Evolutionary conservation across 768 basidiomycete species (phyloP).

Genomic region (Hortiboletus campestris): DNA sequence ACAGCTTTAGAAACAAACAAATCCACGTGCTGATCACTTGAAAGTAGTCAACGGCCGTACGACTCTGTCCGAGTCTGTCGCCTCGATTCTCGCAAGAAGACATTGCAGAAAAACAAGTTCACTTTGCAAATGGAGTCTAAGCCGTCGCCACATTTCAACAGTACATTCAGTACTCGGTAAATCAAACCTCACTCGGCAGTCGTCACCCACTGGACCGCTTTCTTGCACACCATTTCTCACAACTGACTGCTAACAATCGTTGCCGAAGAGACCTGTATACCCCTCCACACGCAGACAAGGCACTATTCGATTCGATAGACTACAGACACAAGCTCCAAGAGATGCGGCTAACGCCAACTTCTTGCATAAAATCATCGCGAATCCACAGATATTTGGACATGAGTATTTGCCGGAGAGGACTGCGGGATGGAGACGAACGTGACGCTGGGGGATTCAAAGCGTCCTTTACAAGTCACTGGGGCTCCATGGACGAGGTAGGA

Average conservation of each 20-base stretch:
- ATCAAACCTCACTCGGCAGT: too few relatives aligned
- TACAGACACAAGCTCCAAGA: constrained; percentile 77
- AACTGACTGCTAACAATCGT: constrained; percentile 60
- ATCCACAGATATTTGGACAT: constrained; percentile 80
- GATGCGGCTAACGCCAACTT: constrained; percentile 82
- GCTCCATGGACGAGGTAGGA: constrained; percentile 12
- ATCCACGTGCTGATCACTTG: constrained; percentile 8
- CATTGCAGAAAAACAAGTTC: constrained; percentile 58
- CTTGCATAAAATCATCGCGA: constrained; percentile 65
- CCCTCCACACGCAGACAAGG: constrained; percentile 67
- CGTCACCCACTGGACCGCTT: background rate
- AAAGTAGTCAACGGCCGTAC: background rate
- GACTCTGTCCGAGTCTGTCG: too few relatives aligned
- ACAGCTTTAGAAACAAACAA: constrained; percentile 28
- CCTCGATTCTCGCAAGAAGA: constrained; percentile 30
- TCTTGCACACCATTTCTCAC: background rate
- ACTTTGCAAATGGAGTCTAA: constrained; percentile 71
- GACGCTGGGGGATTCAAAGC: constrained; percentile 19
- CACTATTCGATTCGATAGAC: constrained; percentile 62
- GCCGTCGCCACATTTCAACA: constrained; percentile 69
- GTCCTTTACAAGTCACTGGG: background rate
- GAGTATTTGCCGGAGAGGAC: constrained; percentile 27
- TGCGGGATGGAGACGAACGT: constrained; percentile 15
- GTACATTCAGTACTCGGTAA: constrained; percentile 67
- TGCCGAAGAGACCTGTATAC: constrained; percentile 77